Base-by-base conservation (phyloP, 164 flowering plant genomes). In the Magnolia changhungtana region DNA sequence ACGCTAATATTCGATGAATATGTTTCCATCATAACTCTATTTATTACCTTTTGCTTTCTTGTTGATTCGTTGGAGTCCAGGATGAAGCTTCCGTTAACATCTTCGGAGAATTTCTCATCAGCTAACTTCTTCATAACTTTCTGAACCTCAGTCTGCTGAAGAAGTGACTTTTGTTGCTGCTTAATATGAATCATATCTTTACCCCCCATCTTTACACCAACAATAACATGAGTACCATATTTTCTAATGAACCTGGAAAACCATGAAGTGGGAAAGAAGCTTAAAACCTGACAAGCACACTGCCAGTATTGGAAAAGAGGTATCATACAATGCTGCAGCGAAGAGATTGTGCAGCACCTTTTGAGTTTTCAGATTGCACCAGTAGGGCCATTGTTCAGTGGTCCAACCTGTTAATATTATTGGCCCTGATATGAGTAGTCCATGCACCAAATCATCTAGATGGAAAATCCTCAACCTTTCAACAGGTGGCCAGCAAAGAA, bases 141-240 rank as follows among this genome's bases (percentile, higher is more conserved):
- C 88, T 87, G 92, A 81, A 95, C 88, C 69, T 93, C 95, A 64
- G 80, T 74, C 23, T 94, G 82, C 81, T 85, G 82, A 78, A 89
- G 84, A 79, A 67, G 79, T 75, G 99, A 95, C 52, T 80, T 87
- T 13, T 82, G 83, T 63, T 79, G 85, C 88, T 95, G 96, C 87
- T 91, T 95, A 55, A 92, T 72, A 83, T 89, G 85, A 76, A 91
- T 80, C 24, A 90, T 94, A 87, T 95, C 99, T 82, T 91, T 95
- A 37, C 98, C 99, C 72, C 98, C 98, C 90, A 93, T 93, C 81
- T 88, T 91, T 65, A 93, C 91, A 29, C 96, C 98, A 67, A 89
- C 90, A 75, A 93, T 85, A 69, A 93, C 67, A 82, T 93, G 98
- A 77, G 98, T 93, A 75, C 98, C 98, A 78, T 90, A 93, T 72